Evolutionary conservation across 2,329 filamentous ascomycete species (phyloP).

Genomic region (Aciculosporium take): DNA sequence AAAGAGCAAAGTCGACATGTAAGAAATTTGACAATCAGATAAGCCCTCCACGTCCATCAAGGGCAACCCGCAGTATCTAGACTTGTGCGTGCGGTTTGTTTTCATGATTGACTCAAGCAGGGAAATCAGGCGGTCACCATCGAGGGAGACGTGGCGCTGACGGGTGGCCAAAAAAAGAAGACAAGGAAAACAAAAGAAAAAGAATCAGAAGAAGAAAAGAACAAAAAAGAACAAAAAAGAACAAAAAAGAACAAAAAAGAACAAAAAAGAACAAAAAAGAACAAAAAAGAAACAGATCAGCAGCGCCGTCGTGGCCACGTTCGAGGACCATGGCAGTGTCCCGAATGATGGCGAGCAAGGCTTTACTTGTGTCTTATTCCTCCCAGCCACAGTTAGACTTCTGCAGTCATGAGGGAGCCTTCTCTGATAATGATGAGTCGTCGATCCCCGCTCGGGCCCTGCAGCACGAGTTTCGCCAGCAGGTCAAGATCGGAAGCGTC

Average conservation of each 20-base stretch:
- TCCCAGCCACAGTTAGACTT: not conserved
- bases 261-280: too few relatives aligned
- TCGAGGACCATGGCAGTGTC: not conserved
- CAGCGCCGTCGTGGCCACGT: not conserved
- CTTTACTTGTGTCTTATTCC: not conserved
- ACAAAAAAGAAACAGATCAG: too few relatives aligned
- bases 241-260: too few relatives aligned
- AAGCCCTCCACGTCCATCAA: not conserved
- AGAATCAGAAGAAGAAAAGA: too few relatives aligned
- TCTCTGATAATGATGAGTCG: not conserved
- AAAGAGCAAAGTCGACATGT: not conserved
- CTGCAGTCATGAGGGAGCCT: not conserved
- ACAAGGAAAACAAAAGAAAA: too few relatives aligned
- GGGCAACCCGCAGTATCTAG: not conserved
- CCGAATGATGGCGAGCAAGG: not conserved
- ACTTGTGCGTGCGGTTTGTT: not conserved
- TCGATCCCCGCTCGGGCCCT: not conserved
- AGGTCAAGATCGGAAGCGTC: not conserved
- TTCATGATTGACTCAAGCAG: not conserved
- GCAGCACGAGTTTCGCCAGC: not conserved
- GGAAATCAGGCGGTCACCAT: not conserved
- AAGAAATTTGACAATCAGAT: not conserved
- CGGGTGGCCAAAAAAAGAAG: not conserved
- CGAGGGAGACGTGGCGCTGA: not conserved
- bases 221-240: too few relatives aligned